Base-by-base conservation (phyloP, 306 rosid genomes). In the Pterocarpus santalinus region DNA sequence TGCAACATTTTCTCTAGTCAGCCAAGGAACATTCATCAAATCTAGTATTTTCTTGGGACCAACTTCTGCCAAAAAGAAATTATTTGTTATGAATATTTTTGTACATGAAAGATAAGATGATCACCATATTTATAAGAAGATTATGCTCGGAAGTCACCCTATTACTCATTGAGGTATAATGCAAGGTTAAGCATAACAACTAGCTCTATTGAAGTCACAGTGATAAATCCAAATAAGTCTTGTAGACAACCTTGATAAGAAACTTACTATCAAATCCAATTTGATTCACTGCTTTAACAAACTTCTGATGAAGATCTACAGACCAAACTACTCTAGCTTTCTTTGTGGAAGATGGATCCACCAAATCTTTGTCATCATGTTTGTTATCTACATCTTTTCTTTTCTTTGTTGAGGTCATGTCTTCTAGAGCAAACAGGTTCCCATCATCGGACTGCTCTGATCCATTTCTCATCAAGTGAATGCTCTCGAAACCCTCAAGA, bases 271-370 rank as follows among this genome's bases (percentile, higher is more conserved):
- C 97, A 76, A 96, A 90, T 34, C 98, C 99, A 73, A 96, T 96
- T 66, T 89, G 98, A 77, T 96, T 88, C 74, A 96, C 99, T 3
- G 99, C 99, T 81, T 90, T 94, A 17, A 96, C 99, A 76, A 96
- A 96, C 87, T 96, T 90, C 86, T 96, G 99, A 84, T 96, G 99
- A 79, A 96, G 98, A 83, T 96, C 99, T 1, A 96, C 91, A 22
- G 98, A 93, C 99, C 99, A 96, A 73, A 96, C 97, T 16, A 96
- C 98, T 85, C 99, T 88, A 65, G 98, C 93, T 85, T 90, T 96
- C 88, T 93, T 96, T 0, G 91, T 34, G 14, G 98, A 91, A 62
- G 97, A 90, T 47, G 88, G 58, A 74, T 96, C 99, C 65, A 79
- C 41, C 17, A 80, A 87, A 69, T 93, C 99, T 86, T 16, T 93